Conservation (phyloP, 192 early-diverging fungal species). For the Chytriomyces confervae region DNA sequence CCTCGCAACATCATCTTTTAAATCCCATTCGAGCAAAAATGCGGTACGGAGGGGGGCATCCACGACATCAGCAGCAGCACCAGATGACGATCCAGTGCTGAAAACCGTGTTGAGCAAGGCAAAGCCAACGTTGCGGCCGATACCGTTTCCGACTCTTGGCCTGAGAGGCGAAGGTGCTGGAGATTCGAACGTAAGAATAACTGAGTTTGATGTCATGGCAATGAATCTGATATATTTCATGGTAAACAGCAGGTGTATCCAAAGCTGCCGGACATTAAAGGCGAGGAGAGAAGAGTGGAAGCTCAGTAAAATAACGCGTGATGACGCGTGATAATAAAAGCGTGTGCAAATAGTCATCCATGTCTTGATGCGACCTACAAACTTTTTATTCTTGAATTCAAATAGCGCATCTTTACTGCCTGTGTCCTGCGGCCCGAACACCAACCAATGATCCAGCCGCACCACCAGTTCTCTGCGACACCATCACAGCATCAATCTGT, state of each 20-base stretch:
- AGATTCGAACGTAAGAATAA: not conserved
- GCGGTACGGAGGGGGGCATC: not conserved
- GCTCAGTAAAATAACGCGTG: not conserved
- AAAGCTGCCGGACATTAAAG: constrained; percentile 18
- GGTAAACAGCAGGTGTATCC: not conserved
- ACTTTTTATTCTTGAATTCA: too few relatives aligned
- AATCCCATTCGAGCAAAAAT: too few relatives aligned
- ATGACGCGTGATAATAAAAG: too few relatives aligned
- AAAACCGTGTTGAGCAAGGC: constrained; percentile 23
- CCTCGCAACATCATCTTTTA: not conserved
- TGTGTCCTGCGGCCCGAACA: too few relatives aligned
- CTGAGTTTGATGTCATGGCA: not conserved
- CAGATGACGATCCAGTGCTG: constrained; percentile 25
- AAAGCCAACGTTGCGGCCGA: constrained; percentile 27
- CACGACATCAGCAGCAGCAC: not conserved
- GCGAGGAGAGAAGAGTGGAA: not conserved
- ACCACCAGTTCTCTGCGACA: constrained; percentile 7
- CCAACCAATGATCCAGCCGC: not conserved
- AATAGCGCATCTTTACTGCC: too few relatives aligned
- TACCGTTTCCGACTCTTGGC: constrained; percentile 27
- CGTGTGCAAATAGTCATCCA: too few relatives aligned
- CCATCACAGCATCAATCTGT: constrained; percentile 85
- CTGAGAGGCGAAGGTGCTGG: not conserved
- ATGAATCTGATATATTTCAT: not conserved
- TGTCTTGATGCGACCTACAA: too few relatives aligned